Evolutionary conservation across 2,329 filamentous ascomycete genomes (phyloP).

Genomic region (Arthrobotrys conoides): DNA sequence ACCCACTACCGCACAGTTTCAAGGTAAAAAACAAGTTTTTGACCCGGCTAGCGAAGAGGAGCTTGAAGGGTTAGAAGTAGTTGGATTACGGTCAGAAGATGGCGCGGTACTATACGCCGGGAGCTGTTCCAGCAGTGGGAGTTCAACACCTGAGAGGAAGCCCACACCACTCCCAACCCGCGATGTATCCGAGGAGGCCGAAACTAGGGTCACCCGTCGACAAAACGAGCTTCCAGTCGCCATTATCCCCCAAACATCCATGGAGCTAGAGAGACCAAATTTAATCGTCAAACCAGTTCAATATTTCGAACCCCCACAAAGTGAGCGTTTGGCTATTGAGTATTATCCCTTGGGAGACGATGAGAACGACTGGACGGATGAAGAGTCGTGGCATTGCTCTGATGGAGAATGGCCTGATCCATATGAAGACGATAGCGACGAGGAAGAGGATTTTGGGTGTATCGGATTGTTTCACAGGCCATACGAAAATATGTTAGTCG

Average conservation of each 20-base stretch:
- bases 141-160: neutral
- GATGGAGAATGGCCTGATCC: neutral
- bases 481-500: constrained; percentile 67
- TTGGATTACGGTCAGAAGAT: neutral
- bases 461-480: constrained; percentile 67
- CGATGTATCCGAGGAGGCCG: neutral
- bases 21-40: neutral
- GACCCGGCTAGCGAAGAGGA: neutral
- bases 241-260: neutral
- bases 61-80: constrained; percentile 1
- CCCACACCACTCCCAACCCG: neutral
- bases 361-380: constrained; percentile 22
- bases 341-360: neutral
- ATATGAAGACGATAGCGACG: neutral
- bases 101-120: neutral
- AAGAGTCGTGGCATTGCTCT: constrained; percentile 16
- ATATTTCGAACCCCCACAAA: neutral
- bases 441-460: constrained; percentile 65
- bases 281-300: neutral
- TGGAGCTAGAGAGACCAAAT: neutral
- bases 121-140: neutral
- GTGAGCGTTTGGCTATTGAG: constrained; percentile 2
- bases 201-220: constrained; percentile 17
- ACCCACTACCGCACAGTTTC: neutral
- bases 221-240: constrained; percentile 25